Conservation (phyloP, 768 basidiomycete genomes). For the Kwoniella bestiolae region DNA sequence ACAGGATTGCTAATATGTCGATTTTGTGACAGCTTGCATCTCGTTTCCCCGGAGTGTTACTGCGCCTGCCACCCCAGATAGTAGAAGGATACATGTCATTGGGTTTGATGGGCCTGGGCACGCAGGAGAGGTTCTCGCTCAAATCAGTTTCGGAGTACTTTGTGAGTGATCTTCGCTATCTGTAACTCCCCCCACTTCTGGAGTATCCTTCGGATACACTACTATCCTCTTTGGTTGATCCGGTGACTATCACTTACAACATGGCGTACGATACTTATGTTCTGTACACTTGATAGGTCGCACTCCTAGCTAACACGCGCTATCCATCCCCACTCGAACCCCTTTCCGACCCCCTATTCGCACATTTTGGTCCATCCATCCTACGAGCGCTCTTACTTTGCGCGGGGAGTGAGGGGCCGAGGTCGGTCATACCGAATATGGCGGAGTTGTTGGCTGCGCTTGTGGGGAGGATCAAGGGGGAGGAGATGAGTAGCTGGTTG, state of each 20-base stretch:
- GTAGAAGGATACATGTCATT: conserved; percentile 74
- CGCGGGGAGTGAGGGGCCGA: conserved; percentile 81
- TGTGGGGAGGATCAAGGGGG: conserved; percentile 63
- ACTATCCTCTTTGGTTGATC: conserved; percentile 61
- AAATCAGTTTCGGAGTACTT: conserved; percentile 81
- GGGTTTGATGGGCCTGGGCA: conserved; percentile 67
- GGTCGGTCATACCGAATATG: conserved; percentile 79
- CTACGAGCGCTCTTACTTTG: conserved; percentile 76
- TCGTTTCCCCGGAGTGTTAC: conserved; percentile 50
- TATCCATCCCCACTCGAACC: conserved; percentile 59
- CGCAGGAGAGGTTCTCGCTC: conserved; percentile 84
- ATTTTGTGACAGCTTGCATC: conserved; percentile 39
- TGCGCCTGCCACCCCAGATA: conserved; percentile 64
- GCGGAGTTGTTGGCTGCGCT: conserved; percentile 78
- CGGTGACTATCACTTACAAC: conserved; percentile 62
- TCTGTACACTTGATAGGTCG: conserved; percentile 67
- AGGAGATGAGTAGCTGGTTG: conserved; percentile 71
- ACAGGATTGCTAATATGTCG: not conserved
- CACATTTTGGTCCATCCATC: conserved; percentile 60
- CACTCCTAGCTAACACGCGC: conserved; percentile 64
- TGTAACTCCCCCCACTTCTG: too few species aligned
- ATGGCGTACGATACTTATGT: too few species aligned
- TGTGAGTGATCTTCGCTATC: too few species aligned
- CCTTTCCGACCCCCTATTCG: conserved; percentile 64
- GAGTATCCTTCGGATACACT: too few species aligned